Evolutionary conservation across 2,329 filamentous ascomycete species (phyloP).

Genomic region (Colletotrichum sp.): DNA sequence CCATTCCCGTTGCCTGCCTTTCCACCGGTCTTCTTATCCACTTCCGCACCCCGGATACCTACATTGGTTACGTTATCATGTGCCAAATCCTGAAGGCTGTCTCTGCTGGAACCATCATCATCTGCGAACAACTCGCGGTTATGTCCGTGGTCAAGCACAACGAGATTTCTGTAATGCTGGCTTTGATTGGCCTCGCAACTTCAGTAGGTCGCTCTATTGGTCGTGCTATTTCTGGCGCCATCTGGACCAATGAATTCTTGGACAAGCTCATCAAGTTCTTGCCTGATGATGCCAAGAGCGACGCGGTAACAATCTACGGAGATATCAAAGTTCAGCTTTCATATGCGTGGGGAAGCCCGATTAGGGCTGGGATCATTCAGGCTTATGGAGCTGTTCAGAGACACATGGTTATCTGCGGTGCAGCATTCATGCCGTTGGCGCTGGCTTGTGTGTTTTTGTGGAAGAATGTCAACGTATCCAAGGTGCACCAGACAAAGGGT

Average conservation of each 20-base stretch:
- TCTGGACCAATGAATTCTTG: constrained; percentile 42
- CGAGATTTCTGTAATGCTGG: constrained; percentile 35
- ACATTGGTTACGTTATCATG: constrained; percentile 41
- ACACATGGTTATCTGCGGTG: constrained; percentile 37
- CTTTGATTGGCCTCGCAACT: constrained; percentile 33
- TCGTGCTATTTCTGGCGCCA: constrained; percentile 32
- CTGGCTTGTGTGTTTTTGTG: constrained; percentile 13
- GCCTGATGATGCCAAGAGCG: constrained; percentile 45
- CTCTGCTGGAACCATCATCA: constrained; percentile 39
- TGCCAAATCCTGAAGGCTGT: constrained; percentile 44
- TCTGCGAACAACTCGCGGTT: constrained; percentile 50
- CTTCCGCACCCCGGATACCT: constrained; percentile 35
- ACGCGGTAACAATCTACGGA: constrained; percentile 44
- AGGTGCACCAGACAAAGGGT: constrained; percentile 19
- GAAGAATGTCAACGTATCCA: constrained; percentile 7
- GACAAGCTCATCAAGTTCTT: constrained; percentile 39
- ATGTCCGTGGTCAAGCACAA: constrained; percentile 36
- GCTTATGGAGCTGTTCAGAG: constrained; percentile 54
- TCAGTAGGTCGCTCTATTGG: constrained; percentile 37
- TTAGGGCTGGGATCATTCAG: constrained; percentile 46
- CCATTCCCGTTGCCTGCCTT: constrained; percentile 36
- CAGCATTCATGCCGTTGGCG: constrained; percentile 7
- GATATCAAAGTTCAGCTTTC: constrained; percentile 36
- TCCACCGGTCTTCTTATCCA: constrained; percentile 35
- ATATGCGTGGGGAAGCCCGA: constrained; percentile 44